phyloP scores from a whole-genome alignment of 768 basidiomycete species.

The Aureoboletus auriporus region DNA sequence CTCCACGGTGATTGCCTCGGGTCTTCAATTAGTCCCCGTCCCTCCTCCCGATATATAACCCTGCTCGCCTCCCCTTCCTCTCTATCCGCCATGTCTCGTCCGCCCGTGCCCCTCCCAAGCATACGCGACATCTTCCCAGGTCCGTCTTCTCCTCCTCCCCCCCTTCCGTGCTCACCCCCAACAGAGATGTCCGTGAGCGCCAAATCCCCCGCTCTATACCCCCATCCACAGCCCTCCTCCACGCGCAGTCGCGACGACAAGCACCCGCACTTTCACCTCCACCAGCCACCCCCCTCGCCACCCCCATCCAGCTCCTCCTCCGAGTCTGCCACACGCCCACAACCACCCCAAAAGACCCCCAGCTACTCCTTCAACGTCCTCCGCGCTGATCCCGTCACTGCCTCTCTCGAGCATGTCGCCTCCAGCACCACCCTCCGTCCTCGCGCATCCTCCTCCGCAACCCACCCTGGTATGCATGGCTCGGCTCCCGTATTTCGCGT shows the following conservation, averaged over 20 bases:
- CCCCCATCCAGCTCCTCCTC: slow-evolving; percentile 28
- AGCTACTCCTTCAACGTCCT: slow-evolving; percentile 43
- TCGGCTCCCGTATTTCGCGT: slow-evolving; percentile 38
- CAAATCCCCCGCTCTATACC: not conserved
- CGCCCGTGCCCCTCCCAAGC: slow-evolving; percentile 39
- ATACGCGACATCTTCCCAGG: slow-evolving; percentile 57
- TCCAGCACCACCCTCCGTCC: slow-evolving; percentile 39
- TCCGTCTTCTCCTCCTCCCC: slow-evolving; percentile 14
- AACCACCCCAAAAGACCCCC: slow-evolving; percentile 11
- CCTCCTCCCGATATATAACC: slow-evolving; percentile 9
- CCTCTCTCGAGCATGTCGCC: slow-evolving; percentile 42
- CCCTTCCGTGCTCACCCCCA: not conserved
- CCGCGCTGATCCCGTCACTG: slow-evolving; percentile 37
- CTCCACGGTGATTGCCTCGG: slow-evolving; percentile 27
- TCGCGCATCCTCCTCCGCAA: slow-evolving; percentile 15
- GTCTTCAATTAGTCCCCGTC: slow-evolving; percentile 4
- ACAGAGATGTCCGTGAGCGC: slow-evolving; percentile 21
- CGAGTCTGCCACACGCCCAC: slow-evolving; percentile 22
- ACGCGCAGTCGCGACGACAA: too few species aligned
- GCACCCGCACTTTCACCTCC: slow-evolving; percentile 1
- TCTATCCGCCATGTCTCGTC: slow-evolving; percentile 19
- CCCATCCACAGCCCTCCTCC: not conserved
- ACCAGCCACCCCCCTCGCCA: slow-evolving; percentile 16
- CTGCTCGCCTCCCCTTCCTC: not conserved
- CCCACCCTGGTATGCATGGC: slow-evolving; percentile 29